Evolutionary conservation across 441 rosid genomes (phyloP).

Genomic region (Pelargonium hybrid): DNA sequence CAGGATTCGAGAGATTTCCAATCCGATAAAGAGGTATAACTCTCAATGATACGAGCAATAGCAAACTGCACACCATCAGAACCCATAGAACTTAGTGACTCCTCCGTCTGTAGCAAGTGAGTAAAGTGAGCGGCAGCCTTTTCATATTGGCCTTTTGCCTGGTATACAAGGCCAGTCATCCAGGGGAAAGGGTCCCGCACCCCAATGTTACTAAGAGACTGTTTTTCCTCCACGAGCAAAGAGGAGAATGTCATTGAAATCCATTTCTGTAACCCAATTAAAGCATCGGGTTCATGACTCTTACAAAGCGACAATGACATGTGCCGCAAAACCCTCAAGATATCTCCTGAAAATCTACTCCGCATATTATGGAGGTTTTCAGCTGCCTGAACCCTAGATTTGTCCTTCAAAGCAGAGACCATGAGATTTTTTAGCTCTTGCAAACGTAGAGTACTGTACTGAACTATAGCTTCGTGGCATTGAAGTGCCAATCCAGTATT

Average conservation of each 20-base stretch:
- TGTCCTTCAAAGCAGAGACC: slow-evolving; percentile 56
- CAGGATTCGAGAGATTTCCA: slow-evolving; percentile 86
- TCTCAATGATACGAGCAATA: slow-evolving; percentile 79
- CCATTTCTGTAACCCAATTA: slow-evolving; percentile 83
- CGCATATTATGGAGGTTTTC: slow-evolving; percentile 49
- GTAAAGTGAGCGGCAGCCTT: slow-evolving; percentile 75
- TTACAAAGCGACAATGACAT: slow-evolving; percentile 74
- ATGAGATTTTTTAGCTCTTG: slow-evolving; percentile 61
- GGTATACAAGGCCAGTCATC: slow-evolving; percentile 82
- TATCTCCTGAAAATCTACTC: slow-evolving; percentile 53
- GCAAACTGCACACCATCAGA: slow-evolving; percentile 85
- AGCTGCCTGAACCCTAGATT: slow-evolving; percentile 43
- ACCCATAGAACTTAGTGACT: slow-evolving; percentile 70
- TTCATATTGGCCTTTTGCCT: slow-evolving; percentile 84
- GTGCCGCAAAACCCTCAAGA: slow-evolving; percentile 55
- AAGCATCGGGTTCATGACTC: slow-evolving; percentile 63
- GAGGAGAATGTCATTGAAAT: slow-evolving; percentile 57
- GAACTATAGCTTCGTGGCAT: slow-evolving; percentile 82
- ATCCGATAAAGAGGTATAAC: slow-evolving; percentile 81
- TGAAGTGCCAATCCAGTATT: slow-evolving; percentile 91
- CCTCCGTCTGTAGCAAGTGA: slow-evolving; percentile 74
- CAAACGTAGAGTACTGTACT: slow-evolving; percentile 73
- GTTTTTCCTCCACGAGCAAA: slow-evolving; percentile 58
- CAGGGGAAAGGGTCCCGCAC: slow-evolving; percentile 42
- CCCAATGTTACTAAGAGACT: slow-evolving; percentile 34